A percentile compares a stretch with the other conserved stretches of the same genome.
These are phyloP conservation scores for Botrytis tulipae DNA, from an alignment of 2,329 filamentous ascomycete species.

Conservation along the genomic window DNA sequence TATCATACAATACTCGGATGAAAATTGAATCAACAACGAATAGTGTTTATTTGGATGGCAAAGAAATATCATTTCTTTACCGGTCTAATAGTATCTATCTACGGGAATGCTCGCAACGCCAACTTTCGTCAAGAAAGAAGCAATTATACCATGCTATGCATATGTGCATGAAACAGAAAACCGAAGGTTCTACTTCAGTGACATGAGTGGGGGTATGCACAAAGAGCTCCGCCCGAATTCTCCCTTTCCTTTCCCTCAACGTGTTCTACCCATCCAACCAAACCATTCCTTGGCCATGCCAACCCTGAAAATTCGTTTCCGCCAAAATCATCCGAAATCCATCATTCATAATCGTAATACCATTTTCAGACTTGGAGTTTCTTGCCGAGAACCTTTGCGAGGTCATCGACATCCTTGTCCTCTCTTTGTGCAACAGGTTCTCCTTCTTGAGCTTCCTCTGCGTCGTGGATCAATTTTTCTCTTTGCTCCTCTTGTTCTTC, in stretches of 20 bases:
- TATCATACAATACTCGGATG: not conserved
- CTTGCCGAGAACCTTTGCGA: conserved; percentile 64
- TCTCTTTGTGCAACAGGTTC: conserved; percentile 69
- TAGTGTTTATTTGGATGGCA: not conserved
- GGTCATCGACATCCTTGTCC: conserved; percentile 75
- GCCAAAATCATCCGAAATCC: conserved; percentile 18
- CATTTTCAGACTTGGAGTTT: conserved; percentile 19
- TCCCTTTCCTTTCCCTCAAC: not conserved
- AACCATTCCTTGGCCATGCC: not conserved
- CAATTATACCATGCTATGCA: conserved; percentile 8
- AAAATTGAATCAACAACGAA: not conserved
- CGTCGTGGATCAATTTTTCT: conserved; percentile 67
- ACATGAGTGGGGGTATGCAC: conserved; percentile 2
- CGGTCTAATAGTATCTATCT: conserved; percentile 12
- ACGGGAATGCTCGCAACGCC: conserved; percentile 1
- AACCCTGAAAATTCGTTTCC: not conserved
- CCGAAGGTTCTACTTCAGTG: not conserved
- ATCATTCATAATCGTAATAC: conserved; percentile 1
- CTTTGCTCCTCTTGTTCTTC: conserved; percentile 60
- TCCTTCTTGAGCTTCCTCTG: conserved; percentile 64
- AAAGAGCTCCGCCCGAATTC: not conserved
- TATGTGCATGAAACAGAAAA: conserved; percentile 1
- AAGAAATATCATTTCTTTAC: not conserved
- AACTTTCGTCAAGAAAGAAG: not conserved
- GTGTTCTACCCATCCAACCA: not conserved